Evolutionary conservation across 2,329 filamentous ascomycete genomes (phyloP).

Genomic region (Penicillium brasilianum): DNA sequence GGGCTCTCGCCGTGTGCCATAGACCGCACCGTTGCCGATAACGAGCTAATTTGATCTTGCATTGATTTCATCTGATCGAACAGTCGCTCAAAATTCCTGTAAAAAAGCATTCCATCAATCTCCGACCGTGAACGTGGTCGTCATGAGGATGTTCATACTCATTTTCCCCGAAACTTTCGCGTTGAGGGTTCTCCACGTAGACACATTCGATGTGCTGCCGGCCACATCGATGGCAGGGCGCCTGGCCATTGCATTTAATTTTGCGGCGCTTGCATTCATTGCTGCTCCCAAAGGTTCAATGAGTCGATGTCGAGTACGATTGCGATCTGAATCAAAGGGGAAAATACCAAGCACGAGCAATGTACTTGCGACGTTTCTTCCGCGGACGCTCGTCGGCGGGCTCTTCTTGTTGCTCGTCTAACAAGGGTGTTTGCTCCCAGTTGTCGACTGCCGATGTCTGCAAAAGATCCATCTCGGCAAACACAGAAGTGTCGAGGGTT

Average conservation of each 20-base stretch:
- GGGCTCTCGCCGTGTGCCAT: slow-evolving; percentile 56
- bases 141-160: slow-evolving; percentile 60
- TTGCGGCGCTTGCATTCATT: slow-evolving; percentile 69
- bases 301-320: no score
- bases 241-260: slow-evolving; percentile 69
- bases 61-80: slow-evolving; percentile 40
- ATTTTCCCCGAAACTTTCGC: slow-evolving; percentile 69
- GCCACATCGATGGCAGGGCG: slow-evolving; percentile 66
- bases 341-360: slow-evolving; percentile 65
- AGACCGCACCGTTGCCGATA: slow-evolving; percentile 72
- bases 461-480: slow-evolving; percentile 12
- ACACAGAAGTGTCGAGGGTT: not conserved
- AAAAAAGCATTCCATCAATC: not conserved
- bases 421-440: slow-evolving; percentile 15
- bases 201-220: slow-evolving; percentile 45
- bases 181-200: slow-evolving; percentile 68
- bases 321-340: not conserved
- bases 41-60: slow-evolving; percentile 73
- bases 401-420: slow-evolving; percentile 8
- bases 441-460: slow-evolving; percentile 2
- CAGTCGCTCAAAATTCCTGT: slow-evolving; percentile 34
- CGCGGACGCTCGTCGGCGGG: slow-evolving; percentile 48
- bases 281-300: slow-evolving; percentile 37
- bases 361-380: slow-evolving; percentile 67
- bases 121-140: not conserved